Conservation (phyloP, 2,329 filamentous ascomycete genomes). For the Taxawa tesnikishii region DNA sequence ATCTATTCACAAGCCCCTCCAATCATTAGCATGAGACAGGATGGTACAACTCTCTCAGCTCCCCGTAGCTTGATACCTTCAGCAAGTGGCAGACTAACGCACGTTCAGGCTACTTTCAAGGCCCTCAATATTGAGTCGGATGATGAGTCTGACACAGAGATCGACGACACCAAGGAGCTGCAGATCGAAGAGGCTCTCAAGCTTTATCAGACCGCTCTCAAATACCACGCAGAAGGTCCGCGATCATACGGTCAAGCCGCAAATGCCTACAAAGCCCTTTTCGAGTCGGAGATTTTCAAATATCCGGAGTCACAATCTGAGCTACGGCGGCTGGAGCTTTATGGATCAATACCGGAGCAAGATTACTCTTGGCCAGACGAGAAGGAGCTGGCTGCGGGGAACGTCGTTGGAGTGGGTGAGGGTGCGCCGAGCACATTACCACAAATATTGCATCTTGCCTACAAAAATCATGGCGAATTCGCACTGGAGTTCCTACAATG, state of each 20-base stretch:
- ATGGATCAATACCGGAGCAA: constrained; percentile 29
- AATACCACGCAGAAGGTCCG: constrained; percentile 79
- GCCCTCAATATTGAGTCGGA: constrained; percentile 92
- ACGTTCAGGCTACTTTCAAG: constrained; percentile 58
- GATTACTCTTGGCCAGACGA: constrained; percentile 19
- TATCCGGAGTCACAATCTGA: constrained; percentile 81
- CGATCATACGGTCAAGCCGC: constrained; percentile 62
- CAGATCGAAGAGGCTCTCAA: constrained; percentile 96
- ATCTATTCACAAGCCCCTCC: too few species aligned
- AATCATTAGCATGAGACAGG: too few species aligned
- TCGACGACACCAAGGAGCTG: constrained; percentile 91
- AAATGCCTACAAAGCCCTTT: constrained; percentile 71
- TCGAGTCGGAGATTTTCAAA: constrained; percentile 86
- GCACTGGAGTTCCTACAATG: constrained; percentile 61
- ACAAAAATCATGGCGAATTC: constrained; percentile 94
- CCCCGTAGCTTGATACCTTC: too few species aligned
- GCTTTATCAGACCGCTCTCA: constrained; percentile 81
- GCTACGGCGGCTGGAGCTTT: constrained; percentile 57
- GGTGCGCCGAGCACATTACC: constrained; percentile 68
- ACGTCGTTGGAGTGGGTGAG: constrained; percentile 47
- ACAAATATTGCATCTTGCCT: constrained; percentile 82
- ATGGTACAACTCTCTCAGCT: too few species aligned
- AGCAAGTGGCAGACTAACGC: too few species aligned
- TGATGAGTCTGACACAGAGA: constrained; percentile 76
- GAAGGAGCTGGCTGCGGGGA: constrained; percentile 16